Base-by-base conservation (phyloP, 768 basidiomycete genomes). In the Russula olivacea region DNA sequence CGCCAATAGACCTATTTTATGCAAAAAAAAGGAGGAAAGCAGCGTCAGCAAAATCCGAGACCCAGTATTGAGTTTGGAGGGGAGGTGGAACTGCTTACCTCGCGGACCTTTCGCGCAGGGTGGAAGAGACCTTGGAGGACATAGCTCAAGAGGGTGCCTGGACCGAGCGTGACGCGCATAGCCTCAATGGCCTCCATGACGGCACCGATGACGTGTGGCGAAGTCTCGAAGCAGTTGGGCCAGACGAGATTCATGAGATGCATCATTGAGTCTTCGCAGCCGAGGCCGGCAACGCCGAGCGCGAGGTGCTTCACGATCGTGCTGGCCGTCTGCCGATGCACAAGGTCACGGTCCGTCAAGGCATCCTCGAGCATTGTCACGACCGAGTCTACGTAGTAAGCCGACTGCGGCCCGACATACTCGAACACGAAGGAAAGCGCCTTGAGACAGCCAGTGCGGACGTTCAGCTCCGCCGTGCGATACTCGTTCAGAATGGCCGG, bases 151-250 rank as follows among this genome's bases (percentile, higher is more conserved):
- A 99, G 77, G 8, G 97, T 83, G 40, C 97, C 96, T 0, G 96
- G 93, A 1, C 97, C 97, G 47, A 98, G 79, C 9, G 94, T 93
- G 47, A 98, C 90, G 25, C 95, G 83, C 94, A 98, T 98, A 1
- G 92, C 91, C 75, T 98, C 97, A 69, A 99, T 82, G 0, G 97
- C 97, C 54, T 98, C 97, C 92, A 98, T 95, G 48, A 98, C 92
- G 6, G 94, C 92, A 36, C 93, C 93, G 66, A 98, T 98, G 64
- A 99, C 95, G 76, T 99, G 97, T 6, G 97, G 97, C 15, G 89
- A 93, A 1, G 95, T 96, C 78, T 98, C 96, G 74, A 98, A 98
- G 75, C 94, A 95, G 72, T 98, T 98, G 1, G 97, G 97, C 95
- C 95, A 98, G 15, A 98, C 91, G 30, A 99, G 83, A 73, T 99